These are phyloP conservation scores for Narthecium ossifragum DNA, from an alignment of 106 monocot genomes.

Conservation along the genomic window DNA sequence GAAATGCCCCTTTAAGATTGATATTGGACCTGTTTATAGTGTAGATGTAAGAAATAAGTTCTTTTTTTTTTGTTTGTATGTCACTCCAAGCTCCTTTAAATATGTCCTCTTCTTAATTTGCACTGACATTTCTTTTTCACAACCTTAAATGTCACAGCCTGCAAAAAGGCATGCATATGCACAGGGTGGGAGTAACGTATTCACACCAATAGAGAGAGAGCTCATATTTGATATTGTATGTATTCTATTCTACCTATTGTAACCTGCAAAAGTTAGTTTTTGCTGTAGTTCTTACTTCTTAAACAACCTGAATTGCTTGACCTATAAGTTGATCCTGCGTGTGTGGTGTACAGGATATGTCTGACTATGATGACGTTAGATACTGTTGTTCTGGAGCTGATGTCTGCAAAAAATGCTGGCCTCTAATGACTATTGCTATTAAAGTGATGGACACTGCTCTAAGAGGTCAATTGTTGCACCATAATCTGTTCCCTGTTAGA, in stretches of 20 bases:
- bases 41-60: constrained; percentile 49
- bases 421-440: constrained; percentile 91
- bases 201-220: constrained; percentile 78
- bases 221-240: constrained; percentile 99
- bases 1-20: constrained; percentile 84
- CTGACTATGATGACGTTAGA: constrained; percentile 94
- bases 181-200: constrained; percentile 61
- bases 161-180: constrained; percentile 78
- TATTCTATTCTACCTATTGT: background rate
- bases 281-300: background rate
- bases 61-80: background rate
- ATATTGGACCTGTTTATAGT: constrained; percentile 88
- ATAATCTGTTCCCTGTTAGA: background rate
- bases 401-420: constrained; percentile 89
- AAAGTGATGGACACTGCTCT: constrained; percentile 86
- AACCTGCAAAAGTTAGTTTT: background rate
- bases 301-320: background rate
- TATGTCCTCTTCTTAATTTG: constrained; percentile 2
- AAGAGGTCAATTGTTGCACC: constrained; percentile 47
- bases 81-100: background rate
- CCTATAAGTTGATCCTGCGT: background rate
- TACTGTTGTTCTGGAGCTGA: constrained; percentile 97
- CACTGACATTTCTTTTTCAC: background rate
- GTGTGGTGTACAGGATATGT: constrained; percentile 57
- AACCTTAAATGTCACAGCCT: constrained; percentile 39